Conservation (phyloP, 2,329 filamentous ascomycete species). For the Alternaria conjuncta region DNA sequence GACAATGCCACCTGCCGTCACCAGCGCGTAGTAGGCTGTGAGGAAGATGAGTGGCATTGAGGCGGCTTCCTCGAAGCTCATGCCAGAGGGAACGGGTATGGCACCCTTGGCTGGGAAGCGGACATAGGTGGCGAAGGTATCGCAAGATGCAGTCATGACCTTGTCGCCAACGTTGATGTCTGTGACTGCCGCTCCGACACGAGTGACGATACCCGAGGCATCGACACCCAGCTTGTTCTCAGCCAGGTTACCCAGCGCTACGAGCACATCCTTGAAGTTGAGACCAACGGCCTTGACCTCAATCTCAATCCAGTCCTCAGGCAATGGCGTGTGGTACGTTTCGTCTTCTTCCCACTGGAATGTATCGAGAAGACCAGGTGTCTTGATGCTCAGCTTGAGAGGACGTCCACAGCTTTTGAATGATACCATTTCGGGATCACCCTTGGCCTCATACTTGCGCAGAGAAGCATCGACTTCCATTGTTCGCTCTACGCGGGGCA, state of each 20-base stretch:
- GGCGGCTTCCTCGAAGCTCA: constrained; percentile 10
- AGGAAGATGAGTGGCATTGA: constrained; percentile 13
- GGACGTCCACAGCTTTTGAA: constrained; percentile 7
- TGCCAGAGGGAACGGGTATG: neutral
- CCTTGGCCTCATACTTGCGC: constrained; percentile 12
- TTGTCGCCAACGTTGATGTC: constrained; percentile 1
- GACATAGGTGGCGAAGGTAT: constrained; percentile 8
- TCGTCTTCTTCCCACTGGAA: constrained; percentile 10
- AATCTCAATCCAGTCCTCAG: constrained; percentile 2
- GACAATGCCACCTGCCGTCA: neutral
- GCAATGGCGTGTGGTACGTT: neutral
- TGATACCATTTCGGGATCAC: constrained; percentile 7
- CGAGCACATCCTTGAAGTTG: constrained; percentile 9
- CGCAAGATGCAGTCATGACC: constrained; percentile 9
- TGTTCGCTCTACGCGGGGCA: constrained; percentile 7
- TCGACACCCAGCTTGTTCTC: constrained; percentile 7
- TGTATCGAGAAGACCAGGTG: constrained; percentile 5
- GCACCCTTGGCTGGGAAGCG: constrained; percentile 13
- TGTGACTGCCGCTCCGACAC: constrained; percentile 2
- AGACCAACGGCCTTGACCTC: constrained; percentile 7
- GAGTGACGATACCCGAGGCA: constrained; percentile 1
- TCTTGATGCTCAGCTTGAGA: constrained; percentile 3
- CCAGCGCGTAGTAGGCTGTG: constrained; percentile 6
- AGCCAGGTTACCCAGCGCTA: constrained; percentile 6
- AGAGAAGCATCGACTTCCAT: constrained; percentile 3